Conservation (phyloP, 495 filamentous ascomycete genomes). For the Lasiosphaeria ovina region DNA sequence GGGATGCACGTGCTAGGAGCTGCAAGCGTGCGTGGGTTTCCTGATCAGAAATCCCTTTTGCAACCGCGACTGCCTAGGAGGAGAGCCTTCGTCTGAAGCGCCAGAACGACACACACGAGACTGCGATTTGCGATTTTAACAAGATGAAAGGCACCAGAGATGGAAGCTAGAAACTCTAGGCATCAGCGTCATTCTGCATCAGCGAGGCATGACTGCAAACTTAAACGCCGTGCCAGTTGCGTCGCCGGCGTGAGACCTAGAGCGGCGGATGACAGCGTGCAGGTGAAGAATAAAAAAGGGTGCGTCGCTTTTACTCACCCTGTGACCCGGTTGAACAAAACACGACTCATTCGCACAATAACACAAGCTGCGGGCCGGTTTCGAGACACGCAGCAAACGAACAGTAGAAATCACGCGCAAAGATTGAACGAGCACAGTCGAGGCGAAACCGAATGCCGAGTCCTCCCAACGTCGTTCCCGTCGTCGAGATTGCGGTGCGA, state of each 20-base stretch:
- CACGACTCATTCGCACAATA: background rate
- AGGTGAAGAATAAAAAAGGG: background rate
- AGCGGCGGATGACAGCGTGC: background rate
- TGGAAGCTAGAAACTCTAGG: constrained; percentile 1
- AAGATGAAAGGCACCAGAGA: background rate
- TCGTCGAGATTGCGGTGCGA: constrained; percentile 1
- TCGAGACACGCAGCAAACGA: background rate
- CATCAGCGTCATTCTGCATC: constrained; percentile 6
- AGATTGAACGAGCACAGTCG: background rate
- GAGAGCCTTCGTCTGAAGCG: background rate
- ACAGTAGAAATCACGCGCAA: background rate
- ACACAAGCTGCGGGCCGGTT: background rate
- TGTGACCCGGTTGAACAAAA: background rate
- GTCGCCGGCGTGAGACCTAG: background rate
- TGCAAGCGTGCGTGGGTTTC: background rate
- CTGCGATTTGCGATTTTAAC: background rate
- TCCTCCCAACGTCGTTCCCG: background rate
- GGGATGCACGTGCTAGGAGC: background rate
- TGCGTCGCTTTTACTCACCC: constrained; percentile 7
- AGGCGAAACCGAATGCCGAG: background rate
- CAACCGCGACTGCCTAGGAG: background rate
- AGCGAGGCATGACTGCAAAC: background rate
- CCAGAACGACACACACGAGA: background rate
- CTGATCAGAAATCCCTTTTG: background rate
- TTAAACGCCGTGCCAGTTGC: background rate